Evolutionary conservation across 2,329 filamentous ascomycete genomes (phyloP), one percentile per base, ranked within the genome.

Genomic region (Talaromyces sp.): DNA sequence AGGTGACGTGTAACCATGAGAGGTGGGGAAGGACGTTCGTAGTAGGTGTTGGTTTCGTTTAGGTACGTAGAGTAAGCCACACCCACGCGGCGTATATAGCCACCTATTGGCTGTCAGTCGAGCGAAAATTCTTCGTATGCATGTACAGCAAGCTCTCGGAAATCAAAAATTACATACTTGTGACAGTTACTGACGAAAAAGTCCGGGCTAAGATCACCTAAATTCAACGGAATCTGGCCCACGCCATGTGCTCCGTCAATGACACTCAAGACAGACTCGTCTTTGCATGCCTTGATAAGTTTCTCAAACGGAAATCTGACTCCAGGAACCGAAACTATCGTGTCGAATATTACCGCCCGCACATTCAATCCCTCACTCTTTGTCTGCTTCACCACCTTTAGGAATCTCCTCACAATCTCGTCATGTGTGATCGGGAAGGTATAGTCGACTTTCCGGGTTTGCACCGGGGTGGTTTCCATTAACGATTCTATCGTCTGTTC

Each of bases 181-280:
- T 96, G 91, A 71, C 88, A 91, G 76, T 97, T 97, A 64, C 85
- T 89, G 15, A 94, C 85, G 73, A 96, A 91, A 79, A 96, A 97
- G 76, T 97, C 93, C 0, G 92, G 89, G 68, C 93, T 86, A 2
- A 93, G 79, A 3, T 78, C 76, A 0, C 74, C 69, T 15, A 97
- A 78, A 75, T 96, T 86, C 7, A 97, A 76, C 0, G 85, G 82
- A 7, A 97, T 83, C 77, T 95, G 90, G 1, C 94, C 94, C 27
- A 96, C 80, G 1, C 90, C 89, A 77, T 98, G 94, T 0, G 94
- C 94, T 17, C 87, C 93, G 74, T 98, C 94, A 43, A 97, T 82
- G 22, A 92, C 80, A 70, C 89, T 93, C 63, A 94, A 74, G 2
- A 97, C 80, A 0, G 85, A 86, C 27, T 89, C 80, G 65, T 89